phyloP scores from a whole-genome alignment of 140 eudicot species.

The Oenanthe javanica region DNA sequence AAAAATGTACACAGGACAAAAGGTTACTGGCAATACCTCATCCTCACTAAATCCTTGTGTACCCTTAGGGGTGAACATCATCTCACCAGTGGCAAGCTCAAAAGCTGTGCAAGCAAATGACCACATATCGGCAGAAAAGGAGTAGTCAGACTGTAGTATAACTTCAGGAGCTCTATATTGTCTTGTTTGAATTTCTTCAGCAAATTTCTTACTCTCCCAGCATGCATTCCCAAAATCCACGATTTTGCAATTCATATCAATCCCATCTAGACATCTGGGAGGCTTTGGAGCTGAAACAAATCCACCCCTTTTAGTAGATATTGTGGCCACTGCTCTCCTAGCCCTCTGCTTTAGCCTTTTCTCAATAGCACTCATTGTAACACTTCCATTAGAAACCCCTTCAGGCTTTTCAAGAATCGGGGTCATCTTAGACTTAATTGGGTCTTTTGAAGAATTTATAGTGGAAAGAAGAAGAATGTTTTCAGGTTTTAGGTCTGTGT shows the following conservation, averaged over 20 bases:
- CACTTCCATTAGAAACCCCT: slow-evolving; percentile 61
- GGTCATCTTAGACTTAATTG: slow-evolving; percentile 47
- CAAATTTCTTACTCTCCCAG: slow-evolving; percentile 73
- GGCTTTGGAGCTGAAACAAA: slow-evolving; percentile 41
- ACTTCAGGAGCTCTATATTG: slow-evolving; percentile 98
- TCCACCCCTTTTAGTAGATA: slow-evolving; percentile 68
- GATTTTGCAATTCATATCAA: slow-evolving; percentile 74
- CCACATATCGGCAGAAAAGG: slow-evolving; percentile 91
- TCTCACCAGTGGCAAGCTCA: slow-evolving; percentile 98
- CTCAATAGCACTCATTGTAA: slow-evolving; percentile 51
- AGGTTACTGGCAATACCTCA: slow-evolving; percentile 49
- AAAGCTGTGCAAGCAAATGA: slow-evolving; percentile 98
- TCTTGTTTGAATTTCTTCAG: slow-evolving; percentile 92
- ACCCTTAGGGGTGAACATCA: slow-evolving; percentile 90
- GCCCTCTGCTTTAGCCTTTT: slow-evolving; percentile 90
- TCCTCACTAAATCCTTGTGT: slow-evolving; percentile 90
- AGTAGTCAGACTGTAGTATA: slow-evolving; percentile 66
- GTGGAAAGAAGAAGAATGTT: slow-evolving; percentile 81
- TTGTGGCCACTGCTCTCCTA: slow-evolving; percentile 82
- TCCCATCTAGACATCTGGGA: slow-evolving; percentile 75
- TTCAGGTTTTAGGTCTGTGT: slow-evolving; percentile 93
- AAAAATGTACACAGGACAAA: not conserved
- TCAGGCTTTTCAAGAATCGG: slow-evolving; percentile 91
- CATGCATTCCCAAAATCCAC: slow-evolving; percentile 99
- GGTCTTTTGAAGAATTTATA: slow-evolving; percentile 84